Evolutionary conservation across 805 yeast species (phyloP).

Genomic region (Candida wancherniae): DNA sequence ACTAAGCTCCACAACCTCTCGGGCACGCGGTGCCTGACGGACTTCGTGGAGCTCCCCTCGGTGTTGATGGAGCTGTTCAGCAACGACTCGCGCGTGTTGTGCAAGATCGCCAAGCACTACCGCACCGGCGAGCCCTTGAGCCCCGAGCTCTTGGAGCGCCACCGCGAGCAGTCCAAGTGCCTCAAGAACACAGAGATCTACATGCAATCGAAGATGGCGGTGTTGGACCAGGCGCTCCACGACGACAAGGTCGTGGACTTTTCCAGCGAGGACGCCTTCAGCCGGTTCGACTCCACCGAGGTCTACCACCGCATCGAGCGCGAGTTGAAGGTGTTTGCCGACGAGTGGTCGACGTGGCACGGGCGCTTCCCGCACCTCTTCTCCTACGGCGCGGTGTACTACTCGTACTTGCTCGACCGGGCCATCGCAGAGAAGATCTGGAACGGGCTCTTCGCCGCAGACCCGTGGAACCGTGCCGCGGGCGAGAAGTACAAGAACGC

Average conservation of each 20-base stretch:
- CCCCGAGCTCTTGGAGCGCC: slow-evolving; percentile 41
- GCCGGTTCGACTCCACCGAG: slow-evolving; percentile 43
- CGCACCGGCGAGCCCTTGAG: slow-evolving; percentile 62
- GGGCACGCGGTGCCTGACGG: slow-evolving; percentile 94
- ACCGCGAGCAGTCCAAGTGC: slow-evolving; percentile 47
- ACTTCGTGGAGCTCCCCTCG: slow-evolving; percentile 94
- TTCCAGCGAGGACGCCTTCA: slow-evolving; percentile 8
- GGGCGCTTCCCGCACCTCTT: slow-evolving; percentile 91
- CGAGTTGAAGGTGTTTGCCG: slow-evolving; percentile 58
- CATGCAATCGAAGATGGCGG: slow-evolving; percentile 86
- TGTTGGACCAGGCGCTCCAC: slow-evolving; percentile 80
- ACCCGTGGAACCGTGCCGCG: slow-evolving; percentile 67
- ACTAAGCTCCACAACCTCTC: slow-evolving; percentile 86
- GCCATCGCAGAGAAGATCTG: slow-evolving; percentile 89
- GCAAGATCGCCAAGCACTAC: slow-evolving; percentile 67
- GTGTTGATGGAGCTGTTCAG: slow-evolving; percentile 95
- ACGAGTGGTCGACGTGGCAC: slow-evolving; percentile 76
- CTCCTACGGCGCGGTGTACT: slow-evolving; percentile 92
- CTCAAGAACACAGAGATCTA: slow-evolving; percentile 69
- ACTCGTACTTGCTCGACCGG: slow-evolving; percentile 84
- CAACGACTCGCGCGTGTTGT: slow-evolving; percentile 69
- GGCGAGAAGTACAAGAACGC: slow-evolving; percentile 71
- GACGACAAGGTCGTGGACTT: slow-evolving; percentile 36
- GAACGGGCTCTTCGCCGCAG: slow-evolving; percentile 60
- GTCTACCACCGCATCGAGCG: slow-evolving; percentile 65